These are phyloP conservation scores for Maudiozyma saulgeensis DNA, from an alignment of 805 yeast genomes.

Conservation along the genomic window DNA sequence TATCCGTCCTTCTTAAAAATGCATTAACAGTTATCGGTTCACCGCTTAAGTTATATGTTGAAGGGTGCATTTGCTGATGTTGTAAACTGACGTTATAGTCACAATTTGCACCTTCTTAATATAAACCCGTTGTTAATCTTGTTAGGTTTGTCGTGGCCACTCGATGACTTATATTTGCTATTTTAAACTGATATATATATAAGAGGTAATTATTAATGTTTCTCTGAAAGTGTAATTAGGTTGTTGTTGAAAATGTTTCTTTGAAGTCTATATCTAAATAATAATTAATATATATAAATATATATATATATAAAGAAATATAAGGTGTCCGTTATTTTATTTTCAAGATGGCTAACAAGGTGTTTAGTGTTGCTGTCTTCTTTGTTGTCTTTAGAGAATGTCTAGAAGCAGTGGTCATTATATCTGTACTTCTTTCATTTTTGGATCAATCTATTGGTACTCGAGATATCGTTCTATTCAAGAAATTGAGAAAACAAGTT, in stretches of 20 bases:
- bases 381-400: constrained; percentile 91
- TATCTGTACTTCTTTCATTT: constrained; percentile 86
- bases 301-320: no score
- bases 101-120: background rate
- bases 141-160: no score
- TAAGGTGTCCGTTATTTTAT: background rate
- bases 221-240: no score
- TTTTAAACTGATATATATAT: no score
- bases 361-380: constrained; percentile 51
- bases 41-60: no score
- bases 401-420: constrained; percentile 83
- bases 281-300: no score
- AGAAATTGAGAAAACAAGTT: constrained; percentile 62
- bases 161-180: no score
- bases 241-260: no score
- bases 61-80: background rate
- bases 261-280: no score
- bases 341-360: constrained; percentile 22
- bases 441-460: constrained; percentile 74
- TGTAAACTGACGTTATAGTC: background rate
- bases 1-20: no score
- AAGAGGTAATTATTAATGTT: no score
- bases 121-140: background rate
- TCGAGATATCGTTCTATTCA: constrained; percentile 45
- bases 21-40: no score